Evolutionary conservation across 148 eudicot genomes (phyloP).

Genomic region (Spergularia marina): DNA sequence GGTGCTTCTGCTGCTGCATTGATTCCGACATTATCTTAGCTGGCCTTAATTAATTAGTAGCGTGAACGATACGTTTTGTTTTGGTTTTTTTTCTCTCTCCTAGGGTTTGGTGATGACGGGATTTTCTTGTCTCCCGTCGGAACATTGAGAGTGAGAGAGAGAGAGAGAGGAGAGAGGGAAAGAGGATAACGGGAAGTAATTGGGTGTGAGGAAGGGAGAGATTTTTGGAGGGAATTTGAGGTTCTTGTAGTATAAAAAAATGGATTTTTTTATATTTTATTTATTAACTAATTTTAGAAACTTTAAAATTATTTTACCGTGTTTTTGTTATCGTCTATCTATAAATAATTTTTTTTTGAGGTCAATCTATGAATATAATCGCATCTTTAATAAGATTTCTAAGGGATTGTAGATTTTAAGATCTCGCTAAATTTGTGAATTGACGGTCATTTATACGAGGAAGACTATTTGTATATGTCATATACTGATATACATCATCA

Average conservation of each 20-base stretch:
- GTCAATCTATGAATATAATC: too few relatives aligned
- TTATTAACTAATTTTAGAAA: neutral
- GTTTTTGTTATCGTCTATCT: too few relatives aligned
- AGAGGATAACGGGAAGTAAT: neutral
- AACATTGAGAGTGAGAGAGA: slow-evolving; percentile 24
- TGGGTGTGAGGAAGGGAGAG: slow-evolving; percentile 18
- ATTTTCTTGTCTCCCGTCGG: slow-evolving; percentile 19
- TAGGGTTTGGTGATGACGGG: slow-evolving; percentile 10
- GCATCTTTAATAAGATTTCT: too few relatives aligned
- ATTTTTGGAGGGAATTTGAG: slow-evolving; percentile 33
- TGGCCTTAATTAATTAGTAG: too few relatives aligned
- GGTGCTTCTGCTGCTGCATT: too few relatives aligned
- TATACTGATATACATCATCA: too few relatives aligned
- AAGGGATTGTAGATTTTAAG: too few relatives aligned
- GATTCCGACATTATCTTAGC: too few relatives aligned
- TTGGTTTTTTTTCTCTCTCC: slow-evolving; percentile 5
- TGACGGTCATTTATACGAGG: too few relatives aligned
- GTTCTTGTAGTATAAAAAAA: neutral
- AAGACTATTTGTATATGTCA: too few relatives aligned
- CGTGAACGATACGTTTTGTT: neutral
- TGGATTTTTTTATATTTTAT: neutral
- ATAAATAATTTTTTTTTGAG: too few relatives aligned
- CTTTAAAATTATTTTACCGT: neutral
- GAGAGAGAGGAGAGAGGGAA: neutral
- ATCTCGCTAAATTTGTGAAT: too few relatives aligned